Evolutionary conservation across 768 basidiomycete species (phyloP), one percentile per base, ranked within the genome.

Genomic region (Pseudohyphozyma bogoriensis): DNA sequence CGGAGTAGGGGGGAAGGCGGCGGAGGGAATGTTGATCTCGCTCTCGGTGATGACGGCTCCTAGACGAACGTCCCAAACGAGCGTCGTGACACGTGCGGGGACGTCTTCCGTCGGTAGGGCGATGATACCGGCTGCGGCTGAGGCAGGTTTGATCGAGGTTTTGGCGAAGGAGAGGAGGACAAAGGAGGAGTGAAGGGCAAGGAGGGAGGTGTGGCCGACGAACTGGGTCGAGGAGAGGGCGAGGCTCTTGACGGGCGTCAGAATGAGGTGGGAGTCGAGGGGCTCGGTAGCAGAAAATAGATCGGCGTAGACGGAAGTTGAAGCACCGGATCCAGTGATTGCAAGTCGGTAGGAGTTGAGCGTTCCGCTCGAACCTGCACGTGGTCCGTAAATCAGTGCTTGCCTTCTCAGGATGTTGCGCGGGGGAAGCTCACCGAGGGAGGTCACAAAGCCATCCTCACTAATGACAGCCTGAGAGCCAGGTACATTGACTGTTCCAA

Each of bases 151-250:
- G 28, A 44, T 16, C 9, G 52, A 32, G 0, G 52, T 46, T 0
- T 61, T 55, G 0, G 56, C 58, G 0, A 59, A 45, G 5, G 59
- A 51, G 56, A 66, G 47, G 53, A 58, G 58, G 20, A 66, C 53
- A 50, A 66, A 66, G 31, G 65, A 66, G 0, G 65, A 60, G 36
- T 59, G 65, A 5, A 66, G 61, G 18, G 65, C 61, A n/a, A 63
- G 58, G 44, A 66, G 52, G 24, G 52, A 32, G n/a, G 22, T 56
- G 3, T 51, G 12, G 2, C 39, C 28, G 1, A 56, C 24, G 35
- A 66, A 49, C 10, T 56, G 15, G 9, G 55, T 32, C 29, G 56
- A 10, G 22, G 65, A 62, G n/a, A 66, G 65, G 20, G 55, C 1
- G 32, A 63, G 31, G 2, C 61, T 40, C 26, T 55, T 57, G 65